Percentiles rank a stretch among this genome's conserved stretches.
phyloP scores from a whole-genome alignment of 495 filamentous ascomycete species.

The Articulospora tetracladia region DNA sequence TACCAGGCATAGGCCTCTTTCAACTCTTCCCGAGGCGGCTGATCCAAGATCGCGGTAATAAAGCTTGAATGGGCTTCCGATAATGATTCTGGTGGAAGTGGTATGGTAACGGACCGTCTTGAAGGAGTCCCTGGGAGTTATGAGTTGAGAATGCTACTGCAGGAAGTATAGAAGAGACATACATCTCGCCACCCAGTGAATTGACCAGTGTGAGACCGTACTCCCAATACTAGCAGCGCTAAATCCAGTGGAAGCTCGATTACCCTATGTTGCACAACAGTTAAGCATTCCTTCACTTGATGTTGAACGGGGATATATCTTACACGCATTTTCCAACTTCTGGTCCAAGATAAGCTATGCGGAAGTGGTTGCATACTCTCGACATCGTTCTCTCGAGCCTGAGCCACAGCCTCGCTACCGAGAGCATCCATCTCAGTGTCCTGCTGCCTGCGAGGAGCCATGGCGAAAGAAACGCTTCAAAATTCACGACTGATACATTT shows the following conservation, averaged over 20 bases:
- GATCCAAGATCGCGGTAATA: neutral
- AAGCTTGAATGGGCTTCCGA: neutral
- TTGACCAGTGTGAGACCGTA: constrained; percentile 5
- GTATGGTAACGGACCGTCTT: neutral
- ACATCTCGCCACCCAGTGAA: constrained; percentile 9
- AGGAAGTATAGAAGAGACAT: neutral
- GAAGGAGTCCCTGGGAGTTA: neutral
- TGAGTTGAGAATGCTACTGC: neutral
- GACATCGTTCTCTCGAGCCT: too few species aligned
- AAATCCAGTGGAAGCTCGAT: neutral
- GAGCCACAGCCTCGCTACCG: too few species aligned
- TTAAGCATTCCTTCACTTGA: too few species aligned
- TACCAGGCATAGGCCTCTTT: constrained; percentile 3
- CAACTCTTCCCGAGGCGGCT: neutral
- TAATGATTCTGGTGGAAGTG: neutral
- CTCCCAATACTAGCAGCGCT: constrained; percentile 3
- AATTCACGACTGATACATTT: too few species aligned
- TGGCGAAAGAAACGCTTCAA: too few species aligned
- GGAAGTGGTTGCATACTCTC: too few species aligned
- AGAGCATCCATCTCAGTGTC: too few species aligned
- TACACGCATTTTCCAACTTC: too few species aligned
- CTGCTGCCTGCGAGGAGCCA: too few species aligned
- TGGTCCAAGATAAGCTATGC: too few species aligned
- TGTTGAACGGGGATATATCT: too few species aligned
- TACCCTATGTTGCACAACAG: neutral